Conservation (phyloP, 805 yeast species). For the Saccharomyces paradoxus region DNA sequence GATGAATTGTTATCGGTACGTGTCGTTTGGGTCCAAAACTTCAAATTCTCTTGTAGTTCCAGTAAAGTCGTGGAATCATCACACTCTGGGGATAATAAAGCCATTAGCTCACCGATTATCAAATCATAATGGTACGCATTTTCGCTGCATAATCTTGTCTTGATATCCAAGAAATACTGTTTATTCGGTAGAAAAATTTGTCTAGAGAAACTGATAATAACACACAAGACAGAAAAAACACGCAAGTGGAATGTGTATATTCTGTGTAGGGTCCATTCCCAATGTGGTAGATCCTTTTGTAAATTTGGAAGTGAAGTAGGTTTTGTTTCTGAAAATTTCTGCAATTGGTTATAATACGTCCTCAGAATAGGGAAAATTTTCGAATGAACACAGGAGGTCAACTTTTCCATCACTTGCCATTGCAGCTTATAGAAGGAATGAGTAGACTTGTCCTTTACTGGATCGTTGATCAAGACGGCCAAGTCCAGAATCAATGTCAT, state of each 20-base stretch:
- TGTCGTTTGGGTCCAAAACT: constrained; percentile 1
- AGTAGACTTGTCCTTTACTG: constrained; percentile 18
- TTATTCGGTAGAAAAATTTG: constrained; percentile 25
- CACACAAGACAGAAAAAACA: constrained; percentile 11
- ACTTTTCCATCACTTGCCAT: constrained; percentile 23
- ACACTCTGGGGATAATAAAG: neutral
- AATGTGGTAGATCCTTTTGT: constrained; percentile 28
- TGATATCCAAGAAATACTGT: constrained; percentile 9
- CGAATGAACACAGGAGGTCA: constrained; percentile 19
- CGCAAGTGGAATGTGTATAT: constrained; percentile 32
- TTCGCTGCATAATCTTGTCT: constrained; percentile 14
- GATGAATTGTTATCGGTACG: neutral
- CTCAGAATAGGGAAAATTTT: constrained; percentile 19
- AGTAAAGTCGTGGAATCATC: neutral
- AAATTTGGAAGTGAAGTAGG: constrained; percentile 13
- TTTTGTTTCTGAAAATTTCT: constrained; percentile 16
- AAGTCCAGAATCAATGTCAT: constrained; percentile 22
- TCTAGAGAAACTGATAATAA: constrained; percentile 16
- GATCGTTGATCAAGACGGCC: constrained; percentile 29
- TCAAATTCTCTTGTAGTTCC: constrained; percentile 1
- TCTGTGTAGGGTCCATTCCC: constrained; percentile 40
- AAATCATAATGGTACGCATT: constrained; percentile 22
- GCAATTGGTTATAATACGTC: constrained; percentile 21
- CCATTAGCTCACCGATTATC: neutral
- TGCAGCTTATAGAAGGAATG: constrained; percentile 23